These are phyloP conservation scores for Salvia splendens DNA, from an alignment of 257 asterid genomes.

Conservation along the genomic window DNA sequence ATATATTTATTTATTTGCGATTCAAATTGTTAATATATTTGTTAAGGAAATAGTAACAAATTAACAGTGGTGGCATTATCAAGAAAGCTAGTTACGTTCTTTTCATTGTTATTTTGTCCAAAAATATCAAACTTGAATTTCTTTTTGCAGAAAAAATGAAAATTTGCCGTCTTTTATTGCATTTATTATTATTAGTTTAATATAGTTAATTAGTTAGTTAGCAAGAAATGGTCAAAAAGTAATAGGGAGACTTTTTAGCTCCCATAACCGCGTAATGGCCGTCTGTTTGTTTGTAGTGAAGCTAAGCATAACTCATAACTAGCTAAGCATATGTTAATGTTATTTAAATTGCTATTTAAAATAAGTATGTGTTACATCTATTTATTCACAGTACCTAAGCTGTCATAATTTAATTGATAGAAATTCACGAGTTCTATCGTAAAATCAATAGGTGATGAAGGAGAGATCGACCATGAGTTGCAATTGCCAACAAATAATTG, in stretches of 20 bases:
- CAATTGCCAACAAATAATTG: not conserved
- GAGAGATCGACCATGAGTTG: too few species aligned
- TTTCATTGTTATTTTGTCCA: slow-evolving; percentile 25
- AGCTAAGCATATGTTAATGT: slow-evolving; percentile 1
- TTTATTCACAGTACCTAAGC: not conserved
- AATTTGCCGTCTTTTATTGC: not conserved
- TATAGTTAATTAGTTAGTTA: not conserved
- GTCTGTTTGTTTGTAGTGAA: slow-evolving; percentile 21
- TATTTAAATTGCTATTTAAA: not conserved
- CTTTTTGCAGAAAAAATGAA: not conserved
- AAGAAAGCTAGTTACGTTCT: slow-evolving; percentile 34
- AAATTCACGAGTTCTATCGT: too few species aligned
- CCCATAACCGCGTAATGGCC: slow-evolving; percentile 47
- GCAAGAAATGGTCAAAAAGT: slow-evolving; percentile 33
- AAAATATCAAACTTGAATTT: not conserved
- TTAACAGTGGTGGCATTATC: slow-evolving; percentile 11
- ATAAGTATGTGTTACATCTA: not conserved
- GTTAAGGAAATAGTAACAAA: not conserved
- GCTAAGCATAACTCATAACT: not conserved
- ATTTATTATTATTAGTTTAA: too few species aligned
- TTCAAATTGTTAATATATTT: not conserved
- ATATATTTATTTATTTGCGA: not conserved
- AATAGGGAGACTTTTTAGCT: not conserved
- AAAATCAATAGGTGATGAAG: too few species aligned
- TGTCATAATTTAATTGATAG: not conserved